Evolutionary conservation across 148 eudicot species (phyloP), one percentile per base, ranked within the genome.

Genomic region (Chenopodium berlandieri): DNA sequence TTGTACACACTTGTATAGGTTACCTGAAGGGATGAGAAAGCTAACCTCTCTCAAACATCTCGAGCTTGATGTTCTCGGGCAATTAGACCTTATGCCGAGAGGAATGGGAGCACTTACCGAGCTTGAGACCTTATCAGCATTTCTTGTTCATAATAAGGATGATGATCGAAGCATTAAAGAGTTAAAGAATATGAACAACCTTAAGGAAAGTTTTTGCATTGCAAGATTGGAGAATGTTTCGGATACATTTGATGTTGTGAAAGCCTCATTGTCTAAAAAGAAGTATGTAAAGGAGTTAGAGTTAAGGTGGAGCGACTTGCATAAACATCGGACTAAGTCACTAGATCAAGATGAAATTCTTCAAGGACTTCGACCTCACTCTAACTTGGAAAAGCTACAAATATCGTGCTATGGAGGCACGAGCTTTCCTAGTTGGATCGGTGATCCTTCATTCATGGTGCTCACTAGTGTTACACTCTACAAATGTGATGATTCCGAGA

Each of bases 41-140:
- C 32, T 79, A 14, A 79, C 25, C 10, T 56, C 76, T 34, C 56
- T 79, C n/a, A 23, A 54, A 71, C 75, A 79, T 20, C 69, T 79
- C 4, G 75, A 70, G 9, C 70, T 80, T 40, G 77, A 80, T 63
- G 71, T 73, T 2, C 52, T 62, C 25, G 13, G 77, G 19, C 77
- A 73, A 16, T 25, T 80, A 48, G 1, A 60, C 3, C 27, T 62
- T n/a, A 23, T 80, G 77, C 82, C 82, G 1, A 60, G 19, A 40
- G 78, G 71, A 30, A 80, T 72, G 56, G 46, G 82, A 22, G 37
- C 71, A 4, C 82, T 80, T 60, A 73, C 60, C 17, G n/a, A 80
- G 20, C 82, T 80, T 17, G 34, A 62, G 60, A 80, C 60, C 37
- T 64, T 73, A 46, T 73, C 82, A 4, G 78, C 77, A 9, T 80